A percentile compares a stretch with the other conserved stretches of the same genome.
Evolutionary conservation across 352 stramenopile genomes (phyloP).

Genomic region (Pythium sp.): DNA sequence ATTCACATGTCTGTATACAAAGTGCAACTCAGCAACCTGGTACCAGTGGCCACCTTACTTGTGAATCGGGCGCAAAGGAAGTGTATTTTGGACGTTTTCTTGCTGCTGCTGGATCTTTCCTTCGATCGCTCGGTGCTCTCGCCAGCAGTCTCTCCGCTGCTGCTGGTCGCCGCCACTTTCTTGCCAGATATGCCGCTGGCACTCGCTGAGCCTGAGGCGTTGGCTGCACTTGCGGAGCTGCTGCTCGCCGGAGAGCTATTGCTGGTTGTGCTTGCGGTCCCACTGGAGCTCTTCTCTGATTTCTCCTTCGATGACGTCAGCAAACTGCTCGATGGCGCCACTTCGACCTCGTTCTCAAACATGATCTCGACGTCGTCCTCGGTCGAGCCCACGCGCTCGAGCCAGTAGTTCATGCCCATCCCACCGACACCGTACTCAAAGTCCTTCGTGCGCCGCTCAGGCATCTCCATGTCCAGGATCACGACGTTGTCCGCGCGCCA

Average conservation of each 20-base stretch:
- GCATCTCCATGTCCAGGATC: conserved; percentile 88
- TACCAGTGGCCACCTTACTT: no score
- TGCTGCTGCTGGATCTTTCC: conserved; percentile 25
- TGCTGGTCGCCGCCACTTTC: background rate
- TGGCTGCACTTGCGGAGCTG: background rate
- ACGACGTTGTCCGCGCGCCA: conserved; percentile 91
- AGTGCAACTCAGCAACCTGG: no score
- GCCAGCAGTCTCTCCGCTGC: conserved; percentile 1
- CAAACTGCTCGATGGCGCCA: conserved; percentile 19
- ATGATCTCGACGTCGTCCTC: conserved; percentile 56
- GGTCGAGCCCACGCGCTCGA: conserved; percentile 43
- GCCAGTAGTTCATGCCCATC: conserved; percentile 61
- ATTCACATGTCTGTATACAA: no score
- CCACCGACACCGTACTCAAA: conserved; percentile 54
- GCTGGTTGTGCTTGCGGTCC: background rate
- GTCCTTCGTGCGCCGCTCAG: conserved; percentile 74
- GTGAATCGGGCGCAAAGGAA: no score
- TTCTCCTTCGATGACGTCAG: conserved; percentile 31
- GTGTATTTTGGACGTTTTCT: conserved; percentile 60
- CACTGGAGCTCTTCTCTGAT: conserved; percentile 20
- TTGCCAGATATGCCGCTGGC: conserved; percentile 21
- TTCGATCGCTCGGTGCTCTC: conserved; percentile 11
- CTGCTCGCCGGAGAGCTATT: background rate
- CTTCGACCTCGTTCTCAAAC: conserved; percentile 56
- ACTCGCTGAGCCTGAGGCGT: conserved; percentile 6